Conservation (phyloP, 1,284 basidiomycete genomes). For the Cutaneotrichosporon mucoides region DNA sequence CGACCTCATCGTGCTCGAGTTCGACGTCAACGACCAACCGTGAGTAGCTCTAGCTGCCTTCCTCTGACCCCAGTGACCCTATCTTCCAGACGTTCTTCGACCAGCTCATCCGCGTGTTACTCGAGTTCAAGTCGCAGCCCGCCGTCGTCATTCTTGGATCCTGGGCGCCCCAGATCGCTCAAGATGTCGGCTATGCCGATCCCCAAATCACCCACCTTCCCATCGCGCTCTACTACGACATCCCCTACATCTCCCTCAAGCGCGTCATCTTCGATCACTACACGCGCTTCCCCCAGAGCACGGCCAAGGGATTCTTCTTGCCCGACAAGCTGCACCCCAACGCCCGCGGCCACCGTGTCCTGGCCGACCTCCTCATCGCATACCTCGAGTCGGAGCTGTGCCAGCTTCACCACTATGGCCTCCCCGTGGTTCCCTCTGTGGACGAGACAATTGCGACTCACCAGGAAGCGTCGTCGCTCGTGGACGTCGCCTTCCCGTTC, state of each 20-base stretch:
- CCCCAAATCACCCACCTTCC: constrained; percentile 46
- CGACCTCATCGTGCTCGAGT: constrained; percentile 48
- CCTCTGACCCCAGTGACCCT: constrained; percentile 23
- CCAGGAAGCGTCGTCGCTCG: constrained; percentile 26
- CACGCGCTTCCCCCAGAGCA: constrained; percentile 39
- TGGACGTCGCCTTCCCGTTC: constrained; percentile 26
- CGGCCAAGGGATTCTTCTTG: constrained; percentile 39
- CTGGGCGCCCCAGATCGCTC: constrained; percentile 44
- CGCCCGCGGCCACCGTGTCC: constrained; percentile 44
- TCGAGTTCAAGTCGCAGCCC: constrained; percentile 43
- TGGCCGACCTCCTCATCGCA: constrained; percentile 45
- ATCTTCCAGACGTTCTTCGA: constrained; percentile 47
- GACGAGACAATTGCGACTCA: constrained; percentile 34
- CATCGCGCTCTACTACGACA: constrained; percentile 48
- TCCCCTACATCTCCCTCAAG: constrained; percentile 47
- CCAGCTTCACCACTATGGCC: constrained; percentile 35
- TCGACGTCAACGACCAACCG: constrained; percentile 49
- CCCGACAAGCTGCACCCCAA: constrained; percentile 45
- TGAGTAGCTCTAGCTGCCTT: constrained; percentile 16
- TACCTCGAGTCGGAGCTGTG: constrained; percentile 50
- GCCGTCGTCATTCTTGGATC: constrained; percentile 47
- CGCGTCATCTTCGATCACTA: constrained; percentile 46
- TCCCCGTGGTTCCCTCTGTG: constrained; percentile 26
- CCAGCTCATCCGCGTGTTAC: constrained; percentile 46
- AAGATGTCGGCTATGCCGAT: constrained; percentile 47